These are phyloP conservation scores for Physcia stellaris DNA, from an alignment of 495 filamentous ascomycete genomes.

Conservation along the genomic window DNA sequence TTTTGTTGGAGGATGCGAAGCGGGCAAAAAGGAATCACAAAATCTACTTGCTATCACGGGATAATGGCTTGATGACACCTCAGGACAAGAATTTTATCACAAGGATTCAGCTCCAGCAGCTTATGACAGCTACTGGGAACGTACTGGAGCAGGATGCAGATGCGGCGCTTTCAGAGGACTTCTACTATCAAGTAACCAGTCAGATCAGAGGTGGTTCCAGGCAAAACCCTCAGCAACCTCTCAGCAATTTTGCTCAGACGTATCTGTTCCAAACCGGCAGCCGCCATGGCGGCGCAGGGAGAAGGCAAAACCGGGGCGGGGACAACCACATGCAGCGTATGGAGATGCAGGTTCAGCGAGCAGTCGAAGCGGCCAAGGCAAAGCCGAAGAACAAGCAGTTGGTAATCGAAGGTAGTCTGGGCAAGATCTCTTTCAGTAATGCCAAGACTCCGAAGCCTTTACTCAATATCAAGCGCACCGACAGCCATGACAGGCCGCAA, in stretches of 20 bases:
- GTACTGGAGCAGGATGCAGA: slow-evolving; percentile 67
- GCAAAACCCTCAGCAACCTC: slow-evolving; percentile 76
- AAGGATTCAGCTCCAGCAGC: slow-evolving; percentile 89
- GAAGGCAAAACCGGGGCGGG: slow-evolving; percentile 58
- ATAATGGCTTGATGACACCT: slow-evolving; percentile 96
- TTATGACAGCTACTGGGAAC: slow-evolving; percentile 82
- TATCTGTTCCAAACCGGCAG: slow-evolving; percentile 89
- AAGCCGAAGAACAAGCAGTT: slow-evolving; percentile 97
- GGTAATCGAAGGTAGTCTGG: slow-evolving; percentile 95
- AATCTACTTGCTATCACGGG: slow-evolving; percentile 82
- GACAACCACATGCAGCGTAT: slow-evolving; percentile 98
- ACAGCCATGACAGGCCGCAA: slow-evolving; percentile 41
- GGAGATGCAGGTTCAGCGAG: slow-evolving; percentile 96
- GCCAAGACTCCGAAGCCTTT: slow-evolving; percentile 90
- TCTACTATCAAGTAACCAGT: slow-evolving; percentile 95
- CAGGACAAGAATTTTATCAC: slow-evolving; percentile 99
- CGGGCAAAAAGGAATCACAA: slow-evolving; percentile 97
- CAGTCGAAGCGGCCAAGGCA: slow-evolving; percentile 90
- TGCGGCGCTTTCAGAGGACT: slow-evolving; percentile 74
- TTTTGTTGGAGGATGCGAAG: slow-evolving; percentile 81
- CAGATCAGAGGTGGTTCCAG: slow-evolving; percentile 81
- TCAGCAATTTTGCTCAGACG: slow-evolving; percentile 93
- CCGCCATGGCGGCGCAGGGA: slow-evolving; percentile 49
- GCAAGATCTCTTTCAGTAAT: slow-evolving; percentile 98
- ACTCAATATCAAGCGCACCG: slow-evolving; percentile 86